phyloP scores from a whole-genome alignment of 1,139 yeast species.

The Ogataea hybrid region DNA sequence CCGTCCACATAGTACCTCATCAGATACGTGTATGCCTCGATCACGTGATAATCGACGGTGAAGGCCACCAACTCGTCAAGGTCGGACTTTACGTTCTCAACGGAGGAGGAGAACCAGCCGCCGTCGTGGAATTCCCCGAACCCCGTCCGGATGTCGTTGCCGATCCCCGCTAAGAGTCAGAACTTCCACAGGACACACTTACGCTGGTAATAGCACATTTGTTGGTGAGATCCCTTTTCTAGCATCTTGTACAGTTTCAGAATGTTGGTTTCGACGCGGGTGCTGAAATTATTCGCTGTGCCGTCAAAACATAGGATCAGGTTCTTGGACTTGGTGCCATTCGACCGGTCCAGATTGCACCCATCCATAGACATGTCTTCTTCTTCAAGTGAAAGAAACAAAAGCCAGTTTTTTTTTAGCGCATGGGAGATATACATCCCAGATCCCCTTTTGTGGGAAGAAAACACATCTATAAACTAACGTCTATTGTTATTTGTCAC shows the following conservation, averaged over 20 bases:
- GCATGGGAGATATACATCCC: not conserved
- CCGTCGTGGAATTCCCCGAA: slow-evolving; percentile 28
- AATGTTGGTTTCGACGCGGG: slow-evolving; percentile 53
- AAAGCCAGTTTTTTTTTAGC: not conserved
- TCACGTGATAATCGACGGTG: slow-evolving; percentile 52
- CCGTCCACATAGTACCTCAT: slow-evolving; percentile 46
- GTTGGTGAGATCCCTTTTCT: slow-evolving; percentile 42
- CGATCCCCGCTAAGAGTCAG: slow-evolving; percentile 47
- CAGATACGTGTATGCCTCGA: slow-evolving; percentile 53
- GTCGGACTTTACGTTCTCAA: slow-evolving; percentile 13
- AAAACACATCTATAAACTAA: not conserved
- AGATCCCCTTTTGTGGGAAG: not conserved
- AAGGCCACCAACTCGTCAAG: slow-evolving; percentile 54
- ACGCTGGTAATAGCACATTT: slow-evolving; percentile 61
- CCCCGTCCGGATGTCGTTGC: slow-evolving; percentile 46
- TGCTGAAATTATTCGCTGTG: slow-evolving; percentile 57
- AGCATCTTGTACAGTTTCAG: slow-evolving; percentile 51
- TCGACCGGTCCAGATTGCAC: not conserved
- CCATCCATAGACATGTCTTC: slow-evolving; percentile 9
- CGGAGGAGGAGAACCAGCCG: slow-evolving; percentile 24
- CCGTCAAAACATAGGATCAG: slow-evolving; percentile 62
- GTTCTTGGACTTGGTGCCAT: slow-evolving; percentile 31
- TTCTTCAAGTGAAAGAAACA: slow-evolving; percentile 6
- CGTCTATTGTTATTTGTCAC: not conserved
- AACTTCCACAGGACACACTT: slow-evolving; percentile 11